Base-by-base conservation (phyloP, 495 filamentous ascomycete genomes). In the Xylaria intraflava region DNA sequence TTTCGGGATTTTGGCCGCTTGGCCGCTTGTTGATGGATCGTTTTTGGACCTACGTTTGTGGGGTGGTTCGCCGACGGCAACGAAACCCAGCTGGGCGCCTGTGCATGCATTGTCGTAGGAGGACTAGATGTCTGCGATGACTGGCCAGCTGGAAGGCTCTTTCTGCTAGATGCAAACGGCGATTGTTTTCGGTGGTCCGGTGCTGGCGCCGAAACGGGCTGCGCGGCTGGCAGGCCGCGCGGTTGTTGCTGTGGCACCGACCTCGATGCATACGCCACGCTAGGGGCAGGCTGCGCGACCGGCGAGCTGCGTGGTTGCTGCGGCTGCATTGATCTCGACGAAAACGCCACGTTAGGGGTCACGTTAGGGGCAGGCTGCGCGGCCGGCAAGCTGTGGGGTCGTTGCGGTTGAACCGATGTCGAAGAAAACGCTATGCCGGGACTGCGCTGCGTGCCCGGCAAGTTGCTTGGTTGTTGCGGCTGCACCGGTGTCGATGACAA, bases 101-200 rank as follows among this genome's bases (percentile, higher is more conserved):
- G 51, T 16, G 56, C 31, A 24, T 58, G 58, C 14, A 56, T 49
- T 11, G 33, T 20, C 27, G 58, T 53, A n/a, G 54, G 20, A 45
- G 58, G 56, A 27, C 53, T 46, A 33, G 58, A 52, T 27, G 53
- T 53, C 40, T 61, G 61, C 45, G 56, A 60, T 31, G 33, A 45
- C 23, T 64, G 64, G 16, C 46, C 35, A 12, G 45, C 50, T 19
- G 61, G 58, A 17, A 66, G 56, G 44, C 59, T 66, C 19, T 57
- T 59, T 23, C 64, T 54, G 17, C 49, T 33, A 27, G 62, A 51
- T 6, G 42, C 35, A n/a, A 53, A 42, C 3, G 46, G n/a, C 1
- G 6, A 49, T 35, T 50, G 55, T 29, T 17, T 38, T 45, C 51
- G 53, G 27, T 62, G 58, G 10, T 31, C 36, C 12, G 52, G 33